These are phyloP conservation scores for Ormosia emarginata DNA, from an alignment of 306 rosid genomes.

Conservation along the genomic window DNA sequence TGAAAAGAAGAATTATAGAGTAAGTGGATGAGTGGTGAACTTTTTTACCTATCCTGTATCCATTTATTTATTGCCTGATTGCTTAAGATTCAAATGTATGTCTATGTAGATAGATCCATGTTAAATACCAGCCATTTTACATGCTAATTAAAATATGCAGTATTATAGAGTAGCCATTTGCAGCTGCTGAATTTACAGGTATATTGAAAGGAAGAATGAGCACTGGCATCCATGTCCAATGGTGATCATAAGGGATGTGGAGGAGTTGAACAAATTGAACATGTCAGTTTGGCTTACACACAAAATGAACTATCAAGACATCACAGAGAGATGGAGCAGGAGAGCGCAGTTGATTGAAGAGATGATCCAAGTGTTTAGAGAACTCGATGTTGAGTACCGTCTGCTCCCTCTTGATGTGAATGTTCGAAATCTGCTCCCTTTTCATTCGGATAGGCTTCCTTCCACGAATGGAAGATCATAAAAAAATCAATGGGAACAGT, in stretches of 20 bases:
- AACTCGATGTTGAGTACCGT: slow-evolving; percentile 59
- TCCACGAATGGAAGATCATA: background rate
- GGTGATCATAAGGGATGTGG: slow-evolving; percentile 46
- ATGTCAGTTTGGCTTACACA: slow-evolving; percentile 51
- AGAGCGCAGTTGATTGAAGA: slow-evolving; percentile 56
- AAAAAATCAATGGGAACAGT: no score
- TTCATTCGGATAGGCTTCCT: slow-evolving; percentile 21
- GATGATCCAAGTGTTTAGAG: slow-evolving; percentile 48
- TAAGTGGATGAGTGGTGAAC: background rate
- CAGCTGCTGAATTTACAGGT: slow-evolving; percentile 25
- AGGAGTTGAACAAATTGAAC: slow-evolving; percentile 39
- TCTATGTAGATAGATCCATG: no score
- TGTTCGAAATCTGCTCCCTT: slow-evolving; percentile 44
- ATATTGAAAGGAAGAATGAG: slow-evolving; percentile 55
- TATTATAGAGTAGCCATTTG: background rate
- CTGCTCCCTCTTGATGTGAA: slow-evolving; percentile 51
- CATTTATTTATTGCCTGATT: background rate
- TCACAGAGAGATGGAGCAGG: slow-evolving; percentile 52
- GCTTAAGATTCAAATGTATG: no score
- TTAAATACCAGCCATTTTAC: no score
- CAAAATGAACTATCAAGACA: slow-evolving; percentile 55
- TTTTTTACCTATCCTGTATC: background rate
- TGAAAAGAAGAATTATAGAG: slow-evolving; percentile 58
- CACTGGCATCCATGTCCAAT: slow-evolving; percentile 52
- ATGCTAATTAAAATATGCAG: background rate